Evolutionary conservation across 495 filamentous ascomycete species (phyloP).

Genomic region (Neurospora terricola): DNA sequence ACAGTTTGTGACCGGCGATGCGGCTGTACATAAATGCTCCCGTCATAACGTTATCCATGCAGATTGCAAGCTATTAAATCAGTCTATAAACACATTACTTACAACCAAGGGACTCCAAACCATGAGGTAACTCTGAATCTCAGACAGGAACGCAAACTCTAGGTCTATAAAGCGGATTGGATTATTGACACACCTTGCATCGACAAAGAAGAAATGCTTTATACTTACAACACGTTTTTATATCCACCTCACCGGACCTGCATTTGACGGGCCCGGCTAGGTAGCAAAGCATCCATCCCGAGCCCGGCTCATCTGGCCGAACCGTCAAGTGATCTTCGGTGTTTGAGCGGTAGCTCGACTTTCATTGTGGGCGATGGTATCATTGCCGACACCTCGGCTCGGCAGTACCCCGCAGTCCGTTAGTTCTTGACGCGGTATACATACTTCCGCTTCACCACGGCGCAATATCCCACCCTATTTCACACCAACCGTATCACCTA

Average conservation of each 20-base stretch:
- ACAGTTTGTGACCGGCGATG: neutral
- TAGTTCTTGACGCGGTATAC: neutral
- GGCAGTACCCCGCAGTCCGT: neutral
- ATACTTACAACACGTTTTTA: neutral
- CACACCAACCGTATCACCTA: neutral
- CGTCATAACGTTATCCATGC: neutral
- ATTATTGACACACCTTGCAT: neutral
- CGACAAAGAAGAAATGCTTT: neutral
- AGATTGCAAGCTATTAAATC: neutral
- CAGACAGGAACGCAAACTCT: neutral
- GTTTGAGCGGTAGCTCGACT: neutral
- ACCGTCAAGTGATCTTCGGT: neutral
- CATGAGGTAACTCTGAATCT: neutral
- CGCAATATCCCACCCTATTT: neutral
- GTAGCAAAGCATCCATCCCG: neutral
- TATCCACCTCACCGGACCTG: neutral
- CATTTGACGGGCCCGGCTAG: neutral
- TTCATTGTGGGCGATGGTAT: neutral
- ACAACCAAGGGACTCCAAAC: neutral
- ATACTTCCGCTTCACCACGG: neutral
- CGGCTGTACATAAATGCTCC: neutral
- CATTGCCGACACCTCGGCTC: neutral
- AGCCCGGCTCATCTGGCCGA: neutral
- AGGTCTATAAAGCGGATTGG: neutral
- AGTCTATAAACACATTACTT: neutral